Evolutionary conservation across 2,329 filamentous ascomycete species (phyloP).

Genomic region (Fusarium tupiense): DNA sequence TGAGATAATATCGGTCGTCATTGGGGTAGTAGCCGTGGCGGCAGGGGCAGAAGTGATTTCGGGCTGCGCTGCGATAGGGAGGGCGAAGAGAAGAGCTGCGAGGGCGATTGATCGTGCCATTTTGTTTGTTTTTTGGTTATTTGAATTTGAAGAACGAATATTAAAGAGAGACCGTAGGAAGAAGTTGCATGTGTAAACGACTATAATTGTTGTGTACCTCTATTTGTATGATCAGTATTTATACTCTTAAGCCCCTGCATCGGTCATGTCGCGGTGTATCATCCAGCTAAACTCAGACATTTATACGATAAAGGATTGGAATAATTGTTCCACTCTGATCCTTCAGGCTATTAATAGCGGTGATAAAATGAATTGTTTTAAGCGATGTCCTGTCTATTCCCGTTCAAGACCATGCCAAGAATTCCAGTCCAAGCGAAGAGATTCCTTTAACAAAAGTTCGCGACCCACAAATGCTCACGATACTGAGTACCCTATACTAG

Average conservation of each 20-base stretch:
- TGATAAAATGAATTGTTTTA: background rate
- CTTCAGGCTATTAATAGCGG: background rate
- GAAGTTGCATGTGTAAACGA: rapidly evolving
- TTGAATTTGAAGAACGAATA: background rate
- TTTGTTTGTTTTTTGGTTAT: too few species aligned
- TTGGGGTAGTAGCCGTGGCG: rapidly evolving
- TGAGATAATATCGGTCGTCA: too few species aligned
- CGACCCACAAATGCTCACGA: background rate
- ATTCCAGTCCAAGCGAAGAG: background rate
- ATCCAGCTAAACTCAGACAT: background rate
- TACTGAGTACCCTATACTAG: rapidly evolving
- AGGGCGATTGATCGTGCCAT: background rate
- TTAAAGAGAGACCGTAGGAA: background rate
- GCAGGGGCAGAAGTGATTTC: background rate
- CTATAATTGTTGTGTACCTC: background rate
- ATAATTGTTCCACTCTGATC: background rate
- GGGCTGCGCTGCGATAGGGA: background rate
- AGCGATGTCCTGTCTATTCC: background rate
- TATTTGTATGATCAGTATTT: background rate
- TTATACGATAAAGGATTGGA: background rate
- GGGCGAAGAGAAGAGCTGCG: background rate
- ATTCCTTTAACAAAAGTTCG: background rate
- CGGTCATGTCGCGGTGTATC: background rate
- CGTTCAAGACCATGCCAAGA: background rate
- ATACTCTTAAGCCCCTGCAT: rapidly evolving